Evolutionary conservation across 1,284 basidiomycete genomes (phyloP), one percentile per base, ranked within the genome.

Genomic region (Pterula multifida): DNA sequence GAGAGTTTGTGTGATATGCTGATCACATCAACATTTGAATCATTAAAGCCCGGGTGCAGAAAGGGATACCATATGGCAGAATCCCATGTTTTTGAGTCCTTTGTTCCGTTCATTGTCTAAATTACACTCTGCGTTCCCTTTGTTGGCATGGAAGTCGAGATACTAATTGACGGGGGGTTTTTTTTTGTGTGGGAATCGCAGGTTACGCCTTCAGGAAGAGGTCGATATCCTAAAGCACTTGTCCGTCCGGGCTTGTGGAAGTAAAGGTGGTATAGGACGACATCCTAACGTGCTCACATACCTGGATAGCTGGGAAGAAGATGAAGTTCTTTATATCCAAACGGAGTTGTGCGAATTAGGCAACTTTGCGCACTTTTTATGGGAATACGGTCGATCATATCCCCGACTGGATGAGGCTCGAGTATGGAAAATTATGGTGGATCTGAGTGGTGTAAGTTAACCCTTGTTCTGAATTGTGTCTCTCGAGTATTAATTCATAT

Each of bases 241-340:
- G 21, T 80, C 80, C 2, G 63, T 65, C 49, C 59, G 57, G 2
- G 52, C 54, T 39, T 42, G 39, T 19, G 39, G 39, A 42, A 42
- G 39, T 19, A 6, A n/a, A 9, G 32, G 32, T 35, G 61, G 62
- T 17, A 66, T 57, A 23, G 57, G 56, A 49, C 64, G 66, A 39
- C 84, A 88, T 67, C 78, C 79, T 1, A 91, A 95, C 64, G 83
- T 98, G 17, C 78, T 98, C 46, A 77, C 76, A n/a, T 94, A 96
- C 58, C 75, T 91, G 52, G 91, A 96, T 67, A 93, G 91, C 52
- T 98, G 96, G 96, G 95, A 99, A 66, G 90, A 98, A 68, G 79
- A 89, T 54, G 85, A 92, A 49, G 78, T 81, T 52, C 71, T 98
- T 26, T 97, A 79, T 67, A 94, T 99, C 58, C 90, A 87, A 62